These are phyloP conservation scores for Pythium graminicola DNA, from an alignment of 352 stramenopile genomes.

Conservation along the genomic window DNA sequence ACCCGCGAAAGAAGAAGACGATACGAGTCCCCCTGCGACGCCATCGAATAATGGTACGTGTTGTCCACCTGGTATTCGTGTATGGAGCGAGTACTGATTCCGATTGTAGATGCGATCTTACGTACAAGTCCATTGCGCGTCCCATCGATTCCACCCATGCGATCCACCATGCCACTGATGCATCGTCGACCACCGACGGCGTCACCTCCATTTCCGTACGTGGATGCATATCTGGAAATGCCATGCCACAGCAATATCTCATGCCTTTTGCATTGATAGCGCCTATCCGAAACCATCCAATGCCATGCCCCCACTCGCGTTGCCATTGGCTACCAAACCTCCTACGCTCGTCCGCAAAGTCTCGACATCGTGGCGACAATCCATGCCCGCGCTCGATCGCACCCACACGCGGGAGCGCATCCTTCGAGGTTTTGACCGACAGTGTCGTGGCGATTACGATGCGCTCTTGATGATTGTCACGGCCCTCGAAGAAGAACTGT, in stretches of 20 bases:
- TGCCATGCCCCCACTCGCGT: slow-evolving; percentile 1
- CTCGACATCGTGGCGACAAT: slow-evolving; percentile 45
- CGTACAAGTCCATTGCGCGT: too few species aligned
- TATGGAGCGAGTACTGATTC: too few species aligned
- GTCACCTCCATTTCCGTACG: too few species aligned
- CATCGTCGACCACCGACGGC: too few species aligned
- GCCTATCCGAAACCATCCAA: not conserved
- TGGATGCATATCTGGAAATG: too few species aligned
- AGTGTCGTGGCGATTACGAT: slow-evolving; percentile 61
- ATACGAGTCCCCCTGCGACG: not conserved
- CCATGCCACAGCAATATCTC: too few species aligned
- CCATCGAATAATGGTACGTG: too few species aligned
- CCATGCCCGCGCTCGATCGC: slow-evolving; percentile 49
- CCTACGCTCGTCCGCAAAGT: slow-evolving; percentile 38
- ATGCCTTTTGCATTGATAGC: not conserved
- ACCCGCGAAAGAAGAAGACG: too few species aligned
- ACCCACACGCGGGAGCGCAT: slow-evolving; percentile 59
- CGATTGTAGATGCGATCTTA: too few species aligned
- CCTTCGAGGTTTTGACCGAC: slow-evolving; percentile 41
- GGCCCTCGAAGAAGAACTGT: slow-evolving; percentile 71
- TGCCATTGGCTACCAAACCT: slow-evolving; percentile 17
- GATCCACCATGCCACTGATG: too few species aligned
- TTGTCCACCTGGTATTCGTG: too few species aligned
- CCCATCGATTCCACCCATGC: too few species aligned
- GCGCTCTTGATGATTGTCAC: slow-evolving; percentile 51